Evolutionary conservation across 148 eudicot genomes (phyloP), one percentile per base, ranked within the genome.

Genomic region (Camellia lanceoleosa): DNA sequence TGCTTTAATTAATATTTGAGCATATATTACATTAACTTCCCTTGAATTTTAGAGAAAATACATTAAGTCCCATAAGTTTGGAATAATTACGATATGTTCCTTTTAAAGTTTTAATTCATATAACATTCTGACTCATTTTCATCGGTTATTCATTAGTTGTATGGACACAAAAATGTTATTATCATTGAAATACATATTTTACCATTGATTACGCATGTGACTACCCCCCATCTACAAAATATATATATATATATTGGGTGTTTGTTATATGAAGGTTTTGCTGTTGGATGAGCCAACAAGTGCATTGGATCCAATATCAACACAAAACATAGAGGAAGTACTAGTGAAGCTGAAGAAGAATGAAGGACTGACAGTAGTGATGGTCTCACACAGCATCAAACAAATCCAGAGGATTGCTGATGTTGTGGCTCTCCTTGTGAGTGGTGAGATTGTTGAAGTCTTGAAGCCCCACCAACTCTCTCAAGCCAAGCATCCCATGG

Each of bases 371-470:
- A 87, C 89, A 0, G 76, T 78, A 6, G 73, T 83, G 9, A 83
- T 86, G 78, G 89, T 88, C 5, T 88, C 91, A 23, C 89, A 86
- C 64, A 88, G 91, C 86, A 88, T 88, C 67, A 86, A 86, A 49
- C 91, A 88, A 74, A 86, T 88, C 78, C 87, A 88, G 78, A 88
- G 89, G 80, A 81, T 88, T 70, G 89, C 91, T 20, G 89, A 86
- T 79, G 78, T 76, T 2, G 86, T 84, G 51, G 79, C 75, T 65
- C 86, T 84, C 23, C 81, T 84, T 9, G 86, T 84, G 8, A 42
- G 77, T 43, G 89, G 89, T 1, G 85, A 84, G 76, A 70, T 87
- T 16, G 89, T 87, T 54, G 89, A 87, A 64, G 77, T 84, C 63
- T 74, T 87, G 64, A 80, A 82, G 4, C 85, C 87, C 19, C 61